These are phyloP conservation scores for Glomus cerebriforme DNA, from an alignment of 192 early-diverging fungal species.

Conservation along the genomic window DNA sequence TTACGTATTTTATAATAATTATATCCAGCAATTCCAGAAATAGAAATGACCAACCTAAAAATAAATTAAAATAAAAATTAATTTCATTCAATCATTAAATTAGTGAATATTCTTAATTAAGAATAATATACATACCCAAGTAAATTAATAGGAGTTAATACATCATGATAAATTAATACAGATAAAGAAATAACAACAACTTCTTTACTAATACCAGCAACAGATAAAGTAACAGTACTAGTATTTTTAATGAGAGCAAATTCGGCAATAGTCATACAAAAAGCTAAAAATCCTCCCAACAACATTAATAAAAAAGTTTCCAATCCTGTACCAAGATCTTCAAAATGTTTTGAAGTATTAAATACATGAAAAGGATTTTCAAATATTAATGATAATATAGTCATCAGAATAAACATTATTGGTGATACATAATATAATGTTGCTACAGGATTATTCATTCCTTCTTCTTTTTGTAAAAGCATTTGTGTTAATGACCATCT, in stretches of 20 bases:
- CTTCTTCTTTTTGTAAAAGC: constrained; percentile 65
- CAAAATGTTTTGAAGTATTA: constrained; percentile 56
- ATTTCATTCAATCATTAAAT: neutral
- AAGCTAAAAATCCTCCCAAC: constrained; percentile 74
- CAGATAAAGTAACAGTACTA: constrained; percentile 78
- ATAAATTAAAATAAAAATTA: neutral
- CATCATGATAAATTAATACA: constrained; percentile 71
- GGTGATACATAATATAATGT: constrained; percentile 77
- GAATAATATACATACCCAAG: constrained; percentile 53
- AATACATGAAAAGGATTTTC: constrained; percentile 60
- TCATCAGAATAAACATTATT: constrained; percentile 71
- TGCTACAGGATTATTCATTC: constrained; percentile 80
- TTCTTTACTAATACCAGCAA: constrained; percentile 80
- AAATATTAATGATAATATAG: constrained; percentile 52
- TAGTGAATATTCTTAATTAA: neutral
- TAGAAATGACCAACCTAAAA: constrained; percentile 54
- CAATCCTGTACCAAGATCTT: constrained; percentile 37
- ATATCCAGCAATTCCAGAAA: constrained; percentile 51
- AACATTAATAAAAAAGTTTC: constrained; percentile 56
- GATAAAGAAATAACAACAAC: constrained; percentile 74
- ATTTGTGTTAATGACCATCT: constrained; percentile 84
- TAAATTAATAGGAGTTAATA: constrained; percentile 64
- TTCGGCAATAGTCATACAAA: constrained; percentile 78
- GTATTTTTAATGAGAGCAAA: constrained; percentile 77
- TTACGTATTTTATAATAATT: constrained; percentile 31